Base-by-base conservation (phyloP, 2,329 filamentous ascomycete species). In the Fusarium multiceps region DNA sequence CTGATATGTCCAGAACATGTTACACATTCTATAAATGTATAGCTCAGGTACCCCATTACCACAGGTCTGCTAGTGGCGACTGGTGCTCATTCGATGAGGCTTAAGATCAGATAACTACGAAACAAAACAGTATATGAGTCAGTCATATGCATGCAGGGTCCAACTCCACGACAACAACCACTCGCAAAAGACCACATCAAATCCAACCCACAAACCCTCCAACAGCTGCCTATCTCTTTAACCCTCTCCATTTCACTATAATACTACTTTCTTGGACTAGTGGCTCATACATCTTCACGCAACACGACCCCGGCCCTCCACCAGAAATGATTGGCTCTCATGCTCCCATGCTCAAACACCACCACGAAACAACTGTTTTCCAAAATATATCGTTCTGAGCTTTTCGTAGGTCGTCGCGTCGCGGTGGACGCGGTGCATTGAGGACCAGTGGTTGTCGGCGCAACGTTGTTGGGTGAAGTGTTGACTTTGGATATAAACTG, bases 391-490 rank as follows among this genome's bases (percentile, higher is more conserved):
- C 28, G 11, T 28, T 28, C 28, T 28, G 28, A 28, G 28, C 11
- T 28, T 13, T 27, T 56, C 43, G 18, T 71, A 53, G 50, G 64
- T 18, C 30, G 49, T 66, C 65, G 56, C 54, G 60, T 55, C 68
- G 56, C 60, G 68, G 30, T 53, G 32, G 37, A 28, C 53, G 59
- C 51, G 51, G 63, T 47, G 63, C 23, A 53, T 47, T 59, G 45
- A 48, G 23, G 32, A 12, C 68, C 69, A 71, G 65, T 72, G 68
- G 69, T 71, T 71, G 69, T 69, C 68, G 30, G 40, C 55, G 65
- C 69, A 71, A 71, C 69, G 57, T 25, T 34, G 41, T 27, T 20
- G 30, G 25, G 53, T 64, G 47, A 59, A 5, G 45, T 59, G 53
- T 71, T 66, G 64, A 59, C 59, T 53, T 55, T 1, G 8, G 34